These are phyloP conservation scores for Cryphonectria parasitica DNA, from an alignment of 2,329 filamentous ascomycete species.

Conservation along the genomic window DNA sequence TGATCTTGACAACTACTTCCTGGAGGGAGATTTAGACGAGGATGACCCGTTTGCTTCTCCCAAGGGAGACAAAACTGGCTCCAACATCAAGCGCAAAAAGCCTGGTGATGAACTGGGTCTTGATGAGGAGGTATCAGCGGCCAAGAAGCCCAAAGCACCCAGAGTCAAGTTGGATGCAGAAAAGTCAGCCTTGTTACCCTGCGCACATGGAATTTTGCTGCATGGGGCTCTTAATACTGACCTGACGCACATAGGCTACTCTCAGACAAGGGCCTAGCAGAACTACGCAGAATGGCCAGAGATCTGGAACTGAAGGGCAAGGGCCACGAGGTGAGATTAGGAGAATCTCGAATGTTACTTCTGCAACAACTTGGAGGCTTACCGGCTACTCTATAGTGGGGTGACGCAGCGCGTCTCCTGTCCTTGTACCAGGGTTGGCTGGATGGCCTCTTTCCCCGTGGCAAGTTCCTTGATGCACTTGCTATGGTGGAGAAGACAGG, in stretches of 20 bases:
- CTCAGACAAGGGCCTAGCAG: conserved; percentile 81
- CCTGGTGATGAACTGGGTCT: conserved; percentile 66
- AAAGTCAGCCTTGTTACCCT: conserved; percentile 50
- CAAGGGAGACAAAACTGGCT: conserved; percentile 44
- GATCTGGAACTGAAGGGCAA: conserved; percentile 86
- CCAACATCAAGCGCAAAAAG: conserved; percentile 56
- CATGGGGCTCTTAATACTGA: conserved; percentile 26
- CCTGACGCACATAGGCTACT: conserved; percentile 64
- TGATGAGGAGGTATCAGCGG: conserved; percentile 83
- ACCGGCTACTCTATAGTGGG: conserved; percentile 64
- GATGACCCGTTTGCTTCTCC: conserved; percentile 55
- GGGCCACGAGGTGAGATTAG: conserved; percentile 76
- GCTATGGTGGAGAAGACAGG: conserved; percentile 91
- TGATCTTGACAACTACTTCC: conserved; percentile 77
- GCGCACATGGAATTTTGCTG: neutral
- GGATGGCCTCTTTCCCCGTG: conserved; percentile 92
- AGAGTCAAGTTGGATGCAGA: conserved; percentile 86
- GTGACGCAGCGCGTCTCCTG: conserved; percentile 79
- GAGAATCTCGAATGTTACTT: neutral
- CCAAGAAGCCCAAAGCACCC: conserved; percentile 72
- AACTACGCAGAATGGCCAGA: conserved; percentile 72
- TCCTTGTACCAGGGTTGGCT: conserved; percentile 97
- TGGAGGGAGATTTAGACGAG: conserved; percentile 51
- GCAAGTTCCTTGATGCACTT: conserved; percentile 88
- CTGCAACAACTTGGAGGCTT: neutral